Evolutionary conservation across 192 early-diverging fungal species (phyloP).

Genomic region (Chytriomyces hyalinus): DNA sequence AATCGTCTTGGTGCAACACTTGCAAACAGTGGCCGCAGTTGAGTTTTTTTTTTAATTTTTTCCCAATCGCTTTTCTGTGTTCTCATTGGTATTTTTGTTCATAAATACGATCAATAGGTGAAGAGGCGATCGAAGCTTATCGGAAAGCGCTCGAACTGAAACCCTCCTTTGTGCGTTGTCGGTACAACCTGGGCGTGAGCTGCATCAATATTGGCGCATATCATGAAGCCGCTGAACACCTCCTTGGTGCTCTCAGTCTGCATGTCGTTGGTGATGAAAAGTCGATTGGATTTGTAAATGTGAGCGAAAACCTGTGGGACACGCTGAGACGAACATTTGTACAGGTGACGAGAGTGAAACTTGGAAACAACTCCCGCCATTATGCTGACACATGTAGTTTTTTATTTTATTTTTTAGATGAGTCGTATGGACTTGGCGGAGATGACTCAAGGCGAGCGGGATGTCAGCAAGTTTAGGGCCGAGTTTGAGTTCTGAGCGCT

Average conservation of each 20-base stretch:
- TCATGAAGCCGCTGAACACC: conserved; percentile 88
- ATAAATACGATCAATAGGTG: conserved; percentile 1
- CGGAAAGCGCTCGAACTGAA: conserved; percentile 89
- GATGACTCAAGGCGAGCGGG: conserved; percentile 26
- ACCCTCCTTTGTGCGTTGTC: conserved; percentile 88
- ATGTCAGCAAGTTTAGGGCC: conserved; percentile 40
- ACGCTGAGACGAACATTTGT: conserved; percentile 43
- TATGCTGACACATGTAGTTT: background rate
- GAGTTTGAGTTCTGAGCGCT: conserved; percentile 50
- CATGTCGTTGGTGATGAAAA: conserved; percentile 50
- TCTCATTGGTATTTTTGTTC: background rate
- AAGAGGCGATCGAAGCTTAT: conserved; percentile 87
- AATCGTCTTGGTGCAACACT: conserved; percentile 93
- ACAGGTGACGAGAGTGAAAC: conserved; percentile 26
- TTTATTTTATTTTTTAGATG: conserved; percentile 25
- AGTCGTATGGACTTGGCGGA: conserved; percentile 47
- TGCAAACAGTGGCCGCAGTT: conserved; percentile 68
- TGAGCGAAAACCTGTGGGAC: conserved; percentile 45
- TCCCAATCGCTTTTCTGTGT: background rate
- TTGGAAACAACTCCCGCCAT: background rate
- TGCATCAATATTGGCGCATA: conserved; percentile 88
- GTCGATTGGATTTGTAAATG: conserved; percentile 19
- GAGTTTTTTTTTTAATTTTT: background rate
- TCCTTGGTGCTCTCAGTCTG: conserved; percentile 79
- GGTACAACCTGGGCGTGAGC: conserved; percentile 91